These are phyloP conservation scores for Solanum megistacrolobum DNA, from an alignment of 257 asterid genomes.

Conservation along the genomic window DNA sequence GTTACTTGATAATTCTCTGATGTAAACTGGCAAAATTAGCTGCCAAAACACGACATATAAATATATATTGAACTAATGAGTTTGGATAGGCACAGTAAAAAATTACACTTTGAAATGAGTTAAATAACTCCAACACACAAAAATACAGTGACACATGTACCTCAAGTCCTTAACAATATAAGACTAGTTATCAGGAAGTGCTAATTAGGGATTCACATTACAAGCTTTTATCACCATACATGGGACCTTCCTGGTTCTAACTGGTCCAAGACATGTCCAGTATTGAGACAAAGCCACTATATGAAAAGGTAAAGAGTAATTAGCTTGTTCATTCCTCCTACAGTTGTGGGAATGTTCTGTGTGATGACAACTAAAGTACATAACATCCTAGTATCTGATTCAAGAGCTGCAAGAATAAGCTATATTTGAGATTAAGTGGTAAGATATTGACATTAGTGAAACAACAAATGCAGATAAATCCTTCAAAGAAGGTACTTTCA, in stretches of 20 bases:
- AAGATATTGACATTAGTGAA: background rate
- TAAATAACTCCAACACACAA: background rate
- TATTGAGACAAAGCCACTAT: background rate
- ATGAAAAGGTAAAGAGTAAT: background rate
- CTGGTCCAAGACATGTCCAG: background rate
- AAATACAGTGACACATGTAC: background rate
- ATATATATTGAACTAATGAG: background rate
- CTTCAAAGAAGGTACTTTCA: background rate
- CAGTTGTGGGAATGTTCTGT: background rate
- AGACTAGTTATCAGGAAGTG: background rate
- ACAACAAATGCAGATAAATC: background rate
- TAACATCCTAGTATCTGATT: background rate
- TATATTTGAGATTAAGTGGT: background rate
- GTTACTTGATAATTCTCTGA: background rate
- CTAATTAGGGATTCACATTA: background rate
- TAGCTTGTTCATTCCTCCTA: background rate
- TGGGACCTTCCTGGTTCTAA: background rate
- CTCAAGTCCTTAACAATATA: background rate
- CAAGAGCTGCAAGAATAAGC: background rate
- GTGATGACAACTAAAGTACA: background rate
- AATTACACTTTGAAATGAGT: background rate
- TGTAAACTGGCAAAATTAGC: background rate
- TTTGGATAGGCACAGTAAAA: background rate
- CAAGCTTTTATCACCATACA: background rate
- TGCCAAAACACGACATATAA: background rate